Conservation (phyloP, 2,329 filamentous ascomycete species). For the Claviceps sorghi region DNA sequence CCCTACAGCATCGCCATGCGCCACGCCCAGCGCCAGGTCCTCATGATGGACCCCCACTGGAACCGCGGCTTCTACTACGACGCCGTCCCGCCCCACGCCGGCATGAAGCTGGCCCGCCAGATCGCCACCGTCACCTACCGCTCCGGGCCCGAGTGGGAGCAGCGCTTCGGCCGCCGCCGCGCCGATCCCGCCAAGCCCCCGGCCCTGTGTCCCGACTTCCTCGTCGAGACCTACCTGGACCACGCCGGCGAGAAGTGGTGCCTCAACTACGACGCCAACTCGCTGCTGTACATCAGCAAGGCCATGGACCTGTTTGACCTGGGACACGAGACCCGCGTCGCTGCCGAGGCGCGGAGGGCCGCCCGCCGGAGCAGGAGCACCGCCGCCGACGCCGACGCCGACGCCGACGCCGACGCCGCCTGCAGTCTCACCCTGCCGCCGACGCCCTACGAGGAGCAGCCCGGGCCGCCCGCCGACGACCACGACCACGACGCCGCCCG, state of each 20-base stretch:
- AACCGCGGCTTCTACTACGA: conserved; percentile 89
- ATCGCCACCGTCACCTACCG: conserved; percentile 97
- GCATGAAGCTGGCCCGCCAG: conserved; percentile 95
- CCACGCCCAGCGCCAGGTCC: conserved; percentile 88
- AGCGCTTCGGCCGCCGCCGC: conserved; percentile 73
- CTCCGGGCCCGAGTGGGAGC: conserved; percentile 94
- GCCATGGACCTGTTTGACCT: conserved; percentile 98
- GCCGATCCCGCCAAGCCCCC: conserved; percentile 78
- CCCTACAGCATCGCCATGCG: conserved; percentile 98
- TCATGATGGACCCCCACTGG: conserved; percentile 99
- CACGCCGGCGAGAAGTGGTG: conserved; percentile 98
- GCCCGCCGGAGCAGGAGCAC: conserved; percentile 35
- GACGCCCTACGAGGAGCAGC: conserved; percentile 74
- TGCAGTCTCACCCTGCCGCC: conserved; percentile 77
- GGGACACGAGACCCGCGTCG: conserved; percentile 53
- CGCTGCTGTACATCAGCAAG: conserved; percentile 89
- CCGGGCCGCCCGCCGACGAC: conserved; percentile 25
- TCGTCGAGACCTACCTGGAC: conserved; percentile 96
- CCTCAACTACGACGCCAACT: conserved; percentile 91
- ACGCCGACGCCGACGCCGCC: conserved; percentile 8
- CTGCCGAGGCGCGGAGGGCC: conserved; percentile 45
- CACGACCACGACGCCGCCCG: conserved; percentile 7
- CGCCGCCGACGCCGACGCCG: no score
- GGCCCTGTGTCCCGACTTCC: conserved; percentile 89
- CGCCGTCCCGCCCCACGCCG: conserved; percentile 74